Base-by-base conservation (phyloP, 1,284 basidiomycete species). In the Puccinia novopanici region DNA sequence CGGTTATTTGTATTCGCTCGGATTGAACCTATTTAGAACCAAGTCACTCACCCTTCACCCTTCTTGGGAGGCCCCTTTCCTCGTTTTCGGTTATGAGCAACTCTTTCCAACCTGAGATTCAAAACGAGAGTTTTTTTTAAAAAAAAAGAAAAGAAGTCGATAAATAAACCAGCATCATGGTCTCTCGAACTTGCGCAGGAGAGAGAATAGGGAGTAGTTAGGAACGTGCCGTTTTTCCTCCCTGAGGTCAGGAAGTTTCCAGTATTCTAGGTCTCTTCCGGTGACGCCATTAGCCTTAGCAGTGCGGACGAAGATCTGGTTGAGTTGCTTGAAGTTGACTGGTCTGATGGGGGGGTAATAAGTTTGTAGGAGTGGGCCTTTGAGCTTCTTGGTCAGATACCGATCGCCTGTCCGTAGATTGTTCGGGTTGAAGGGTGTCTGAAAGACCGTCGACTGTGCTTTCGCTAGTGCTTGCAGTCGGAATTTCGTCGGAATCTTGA, bases 41-140 rank as follows among this genome's bases (percentile, higher is more conserved):
- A 19, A 17, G 6, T 37, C 30, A 79, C 65, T 50, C 30, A 80
- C 77, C 77, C 77, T 80, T 80, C 77, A 61, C 77, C 77, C 61
- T 80, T 80, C 70, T 80, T 80, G 40, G 77, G 77, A 50, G 77
- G 77, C 54, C 68, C 77, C 42, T 80, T 80, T 52, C 77, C 77
- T 30, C 77, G 67, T 73, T 80, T 80, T 19, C 61, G 34, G 52
- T 80, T 80, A 65, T 72, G 54, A 48, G 77, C 77, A 37, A 80
- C 70, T 63, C 77, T 55, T 61, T 80, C 77, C 40, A 80, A 73
- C 45, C 77, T 80, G 37, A 30, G 10, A 15, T 24, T 22, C 5
- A 40, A 8, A n/a, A 75, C 4, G 5, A 22, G 8, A 19, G 42
- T 5, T 48, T 37, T 19, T n/a, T 24, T 13, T 22, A 67, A 67